Conservation (phyloP, 179 eudicot genomes). For the Heliamphora pulchella region DNA sequence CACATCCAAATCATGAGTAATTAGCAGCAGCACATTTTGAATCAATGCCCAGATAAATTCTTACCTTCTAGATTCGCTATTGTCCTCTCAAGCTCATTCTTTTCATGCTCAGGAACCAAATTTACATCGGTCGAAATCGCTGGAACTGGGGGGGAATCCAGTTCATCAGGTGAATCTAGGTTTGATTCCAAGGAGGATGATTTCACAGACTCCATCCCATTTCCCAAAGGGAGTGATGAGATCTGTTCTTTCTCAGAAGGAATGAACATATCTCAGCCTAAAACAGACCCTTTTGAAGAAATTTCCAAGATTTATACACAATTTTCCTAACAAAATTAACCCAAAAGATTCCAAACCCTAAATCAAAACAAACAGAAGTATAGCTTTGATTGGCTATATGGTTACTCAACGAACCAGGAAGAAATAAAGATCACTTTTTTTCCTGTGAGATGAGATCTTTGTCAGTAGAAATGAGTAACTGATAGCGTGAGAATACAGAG, state of each 20-base stretch:
- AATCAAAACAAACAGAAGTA: no score
- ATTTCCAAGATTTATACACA: conserved; percentile 10
- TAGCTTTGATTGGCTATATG: neutral
- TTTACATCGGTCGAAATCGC: conserved; percentile 26
- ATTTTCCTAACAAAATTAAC: neutral
- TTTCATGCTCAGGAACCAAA: conserved; percentile 40
- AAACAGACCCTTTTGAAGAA: neutral
- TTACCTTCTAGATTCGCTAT: conserved; percentile 54
- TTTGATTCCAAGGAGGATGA: neutral
- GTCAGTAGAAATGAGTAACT: neutral
- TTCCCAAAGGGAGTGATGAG: conserved; percentile 28
- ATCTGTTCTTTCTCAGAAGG: conserved; percentile 43
- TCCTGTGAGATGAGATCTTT: neutral
- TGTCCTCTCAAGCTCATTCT: conserved; percentile 32
- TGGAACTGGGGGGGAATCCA: conserved; percentile 18
- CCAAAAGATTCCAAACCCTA: neutral
- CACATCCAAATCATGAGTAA: conserved; percentile 2
- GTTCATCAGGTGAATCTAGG: conserved; percentile 27
- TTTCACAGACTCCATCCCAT: conserved; percentile 28
- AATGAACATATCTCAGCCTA: conserved; percentile 35
- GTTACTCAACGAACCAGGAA: neutral
- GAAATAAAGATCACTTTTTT: neutral
- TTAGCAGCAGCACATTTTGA: neutral
- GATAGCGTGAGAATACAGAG: conserved; percentile 5
- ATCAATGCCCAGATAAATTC: neutral